A percentile compares a stretch with the other conserved stretches of the same genome.
Evolutionary conservation across 768 basidiomycete genomes (phyloP).

Genomic region (Boletellus emodensis): DNA sequence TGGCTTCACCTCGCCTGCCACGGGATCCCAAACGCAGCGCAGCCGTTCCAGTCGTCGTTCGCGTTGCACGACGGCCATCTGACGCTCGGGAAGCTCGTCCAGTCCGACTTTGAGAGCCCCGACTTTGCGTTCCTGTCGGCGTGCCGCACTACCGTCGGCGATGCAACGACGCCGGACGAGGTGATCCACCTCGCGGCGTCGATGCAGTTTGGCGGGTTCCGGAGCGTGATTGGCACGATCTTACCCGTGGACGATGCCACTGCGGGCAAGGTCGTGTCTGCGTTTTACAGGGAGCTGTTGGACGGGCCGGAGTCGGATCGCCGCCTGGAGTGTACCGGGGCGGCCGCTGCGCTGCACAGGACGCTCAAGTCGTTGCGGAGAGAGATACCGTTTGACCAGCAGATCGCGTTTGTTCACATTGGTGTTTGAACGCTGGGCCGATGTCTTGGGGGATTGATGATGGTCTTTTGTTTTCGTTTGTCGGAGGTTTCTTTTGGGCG

Average conservation of each 20-base stretch:
- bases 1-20: constrained; percentile 27
- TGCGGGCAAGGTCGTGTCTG: background rate
- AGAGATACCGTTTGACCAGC: background rate
- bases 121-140: background rate
- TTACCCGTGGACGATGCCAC: background rate
- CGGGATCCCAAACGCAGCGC: constrained; percentile 2
- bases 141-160: background rate
- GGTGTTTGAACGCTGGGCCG: background rate
- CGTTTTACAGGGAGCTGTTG: background rate
- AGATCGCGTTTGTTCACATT: background rate
- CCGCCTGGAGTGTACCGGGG: background rate
- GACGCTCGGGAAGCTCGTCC: background rate
- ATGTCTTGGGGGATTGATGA: no score
- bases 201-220: background rate
- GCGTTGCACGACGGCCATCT: constrained; percentile 3
- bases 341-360: background rate
- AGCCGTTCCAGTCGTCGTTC: constrained; percentile 15
- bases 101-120: background rate
- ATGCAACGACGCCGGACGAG: background rate
- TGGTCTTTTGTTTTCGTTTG: no score
- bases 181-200: background rate
- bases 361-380: background rate
- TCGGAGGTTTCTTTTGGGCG: no score
- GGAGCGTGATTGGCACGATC: background rate
- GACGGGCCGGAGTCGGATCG: background rate